Evolutionary conservation across 495 filamentous ascomycete genomes (phyloP).

Genomic region (Penicillium fimorum): DNA sequence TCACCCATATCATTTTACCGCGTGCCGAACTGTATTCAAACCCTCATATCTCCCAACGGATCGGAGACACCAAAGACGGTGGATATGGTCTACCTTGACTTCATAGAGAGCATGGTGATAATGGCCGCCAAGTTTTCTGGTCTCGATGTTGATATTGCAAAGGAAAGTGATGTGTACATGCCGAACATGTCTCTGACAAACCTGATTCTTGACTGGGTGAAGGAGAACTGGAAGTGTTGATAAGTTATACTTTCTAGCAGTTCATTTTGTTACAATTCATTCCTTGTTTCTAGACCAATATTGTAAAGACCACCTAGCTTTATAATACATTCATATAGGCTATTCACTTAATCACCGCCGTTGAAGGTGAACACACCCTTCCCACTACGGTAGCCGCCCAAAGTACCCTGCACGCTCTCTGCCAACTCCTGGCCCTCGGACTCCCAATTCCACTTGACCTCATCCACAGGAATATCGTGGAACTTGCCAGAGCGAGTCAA

Average conservation of each 20-base stretch:
- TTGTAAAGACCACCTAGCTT: not conserved
- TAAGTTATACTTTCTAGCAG: slow-evolving; percentile 1
- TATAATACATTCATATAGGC: not conserved
- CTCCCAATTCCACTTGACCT: slow-evolving; percentile 77
- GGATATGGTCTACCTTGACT: slow-evolving; percentile 88
- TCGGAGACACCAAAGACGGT: slow-evolving; percentile 59
- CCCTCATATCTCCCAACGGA: slow-evolving; percentile 54
- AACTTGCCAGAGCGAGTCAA: slow-evolving; percentile 73
- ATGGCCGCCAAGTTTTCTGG: slow-evolving; percentile 69
- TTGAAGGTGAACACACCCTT: slow-evolving; percentile 89
- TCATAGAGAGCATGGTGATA: slow-evolving; percentile 77
- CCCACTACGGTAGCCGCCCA: slow-evolving; percentile 74
- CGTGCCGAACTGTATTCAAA: slow-evolving; percentile 80
- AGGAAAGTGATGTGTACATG: slow-evolving; percentile 61
- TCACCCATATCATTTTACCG: slow-evolving; percentile 67
- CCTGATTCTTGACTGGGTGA: slow-evolving; percentile 74
- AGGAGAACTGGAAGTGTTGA: slow-evolving; percentile 66
- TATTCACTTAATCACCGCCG: slow-evolving; percentile 35
- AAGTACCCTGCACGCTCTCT: slow-evolving; percentile 69
- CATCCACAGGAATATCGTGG: slow-evolving; percentile 73
- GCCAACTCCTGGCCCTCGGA: slow-evolving; percentile 62
- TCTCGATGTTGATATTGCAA: slow-evolving; percentile 53
- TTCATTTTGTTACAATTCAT: not conserved
- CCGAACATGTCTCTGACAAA: slow-evolving; percentile 67
- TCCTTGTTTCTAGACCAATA: not conserved